Conservation (phyloP, 768 basidiomycete species). For the Galerina marginata region DNA sequence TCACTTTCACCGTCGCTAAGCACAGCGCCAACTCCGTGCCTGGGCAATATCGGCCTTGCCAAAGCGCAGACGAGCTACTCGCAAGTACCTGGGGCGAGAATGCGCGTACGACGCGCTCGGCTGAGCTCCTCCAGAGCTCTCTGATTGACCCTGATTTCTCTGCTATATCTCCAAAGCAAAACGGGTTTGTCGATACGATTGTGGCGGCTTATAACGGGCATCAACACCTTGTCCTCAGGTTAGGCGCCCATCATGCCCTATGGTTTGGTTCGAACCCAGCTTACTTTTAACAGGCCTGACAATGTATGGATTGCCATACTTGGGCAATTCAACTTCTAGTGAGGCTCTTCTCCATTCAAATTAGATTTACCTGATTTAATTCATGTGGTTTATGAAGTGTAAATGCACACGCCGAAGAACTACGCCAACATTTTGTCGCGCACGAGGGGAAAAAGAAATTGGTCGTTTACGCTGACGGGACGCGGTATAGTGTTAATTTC, state of each 20-base stretch:
- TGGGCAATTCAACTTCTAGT: constrained; percentile 37
- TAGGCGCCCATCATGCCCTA: not conserved
- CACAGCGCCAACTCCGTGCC: not conserved
- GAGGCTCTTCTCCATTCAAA: not conserved
- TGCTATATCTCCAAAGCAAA: not conserved
- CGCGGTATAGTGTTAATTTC: constrained; percentile 33
- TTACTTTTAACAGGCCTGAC: constrained; percentile 11
- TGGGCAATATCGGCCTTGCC: not conserved
- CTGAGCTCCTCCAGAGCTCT: constrained; percentile 9
- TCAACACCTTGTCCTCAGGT: constrained; percentile 18
- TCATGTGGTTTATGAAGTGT: not conserved
- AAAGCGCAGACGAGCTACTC: not conserved
- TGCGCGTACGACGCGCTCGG: not conserved
- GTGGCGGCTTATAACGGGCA: constrained; percentile 20
- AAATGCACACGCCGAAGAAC: constrained; percentile 25
- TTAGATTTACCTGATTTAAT: not conserved
- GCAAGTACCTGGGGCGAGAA: constrained; percentile 3
- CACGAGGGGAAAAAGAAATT: constrained; percentile 38
- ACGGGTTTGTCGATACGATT: constrained; percentile 21
- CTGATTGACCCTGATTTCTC: not conserved
- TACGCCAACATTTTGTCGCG: constrained; percentile 36
- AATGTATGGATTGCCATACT: constrained; percentile 45
- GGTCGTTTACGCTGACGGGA: constrained; percentile 19
- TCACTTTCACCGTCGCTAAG: not conserved
- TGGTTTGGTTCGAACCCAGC: not conserved